A percentile compares a stretch with the other conserved stretches of the same genome.
These are phyloP conservation scores for Tribonema minus DNA, from an alignment of 108 stramenopile genomes.

Conservation along the genomic window DNA sequence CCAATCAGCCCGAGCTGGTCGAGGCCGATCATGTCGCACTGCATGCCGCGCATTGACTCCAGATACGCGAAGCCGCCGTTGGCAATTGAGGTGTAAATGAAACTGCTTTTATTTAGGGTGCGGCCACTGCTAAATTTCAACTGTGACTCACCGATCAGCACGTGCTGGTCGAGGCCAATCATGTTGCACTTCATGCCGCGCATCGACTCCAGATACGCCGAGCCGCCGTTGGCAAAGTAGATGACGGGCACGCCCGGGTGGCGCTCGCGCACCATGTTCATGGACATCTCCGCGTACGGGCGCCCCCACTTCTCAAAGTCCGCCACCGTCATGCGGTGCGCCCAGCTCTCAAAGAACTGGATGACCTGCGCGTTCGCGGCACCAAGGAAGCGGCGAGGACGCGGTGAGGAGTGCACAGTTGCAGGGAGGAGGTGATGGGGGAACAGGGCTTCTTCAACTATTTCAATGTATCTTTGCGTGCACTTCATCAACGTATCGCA, in stretches of 20 bases:
- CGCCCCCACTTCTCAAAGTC: slow-evolving; percentile 81
- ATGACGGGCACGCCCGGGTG: slow-evolving; percentile 89
- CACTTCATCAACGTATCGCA: too few species aligned
- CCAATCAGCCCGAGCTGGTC: slow-evolving; percentile 33
- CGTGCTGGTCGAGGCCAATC: not conserved
- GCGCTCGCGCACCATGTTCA: slow-evolving; percentile 73
- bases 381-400: too few species aligned
- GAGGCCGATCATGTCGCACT: slow-evolving; percentile 39
- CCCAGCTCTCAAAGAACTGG: slow-evolving; percentile 97
- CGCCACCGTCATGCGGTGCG: slow-evolving; percentile 79
- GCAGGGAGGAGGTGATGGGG: too few species aligned
- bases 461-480: too few species aligned
- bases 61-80: too few species aligned
- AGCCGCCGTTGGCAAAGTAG: slow-evolving; percentile 95
- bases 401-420: too few species aligned
- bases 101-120: too few species aligned
- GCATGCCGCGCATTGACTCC: too few species aligned
- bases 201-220: slow-evolving; percentile 80
- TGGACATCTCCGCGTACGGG: slow-evolving; percentile 88
- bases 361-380: slow-evolving; percentile 93
- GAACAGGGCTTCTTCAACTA: too few species aligned
- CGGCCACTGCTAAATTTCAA: too few species aligned
- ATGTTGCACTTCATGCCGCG: slow-evolving; percentile 63
- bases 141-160: too few species aligned
- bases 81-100: too few species aligned